A percentile compares a stretch with the other conserved stretches of the same genome.
phyloP scores from a whole-genome alignment of 768 basidiomycete genomes.

The Sporobolomyces phaffii region DNA sequence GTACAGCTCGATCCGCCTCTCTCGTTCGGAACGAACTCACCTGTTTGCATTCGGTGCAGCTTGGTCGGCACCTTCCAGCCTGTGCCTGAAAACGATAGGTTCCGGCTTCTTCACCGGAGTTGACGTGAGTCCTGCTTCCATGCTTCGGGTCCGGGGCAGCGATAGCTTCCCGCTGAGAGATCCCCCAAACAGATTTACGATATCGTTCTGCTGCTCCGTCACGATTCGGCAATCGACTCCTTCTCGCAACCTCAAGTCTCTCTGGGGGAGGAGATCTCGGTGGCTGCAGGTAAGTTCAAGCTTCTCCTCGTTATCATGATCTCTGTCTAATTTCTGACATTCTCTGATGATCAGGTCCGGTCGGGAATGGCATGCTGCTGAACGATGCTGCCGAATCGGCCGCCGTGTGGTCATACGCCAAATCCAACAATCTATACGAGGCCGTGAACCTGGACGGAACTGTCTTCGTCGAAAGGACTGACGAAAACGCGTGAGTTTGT shows the following conservation, averaged over 20 bases:
- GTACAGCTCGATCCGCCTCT: too few species aligned
- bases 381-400: background rate
- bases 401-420: constrained; percentile 6
- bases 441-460: constrained; percentile 5
- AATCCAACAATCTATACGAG: background rate
- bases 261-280: constrained; percentile 5
- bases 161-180: too few species aligned
- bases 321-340: background rate
- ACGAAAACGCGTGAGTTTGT: constrained; percentile 23
- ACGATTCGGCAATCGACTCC: constrained; percentile 12
- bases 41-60: too few species aligned
- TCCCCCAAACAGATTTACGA: constrained; percentile 39
- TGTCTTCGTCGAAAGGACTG: constrained; percentile 18
- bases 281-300: constrained; percentile 19
- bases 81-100: constrained; percentile 14
- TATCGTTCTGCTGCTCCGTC: constrained; percentile 35
- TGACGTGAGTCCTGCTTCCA: background rate
- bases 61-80: constrained; percentile 21
- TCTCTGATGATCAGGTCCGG: too few species aligned
- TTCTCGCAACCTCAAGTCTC: constrained; percentile 9
- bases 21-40: too few species aligned
- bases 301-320: background rate
- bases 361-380: constrained; percentile 21
- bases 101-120: constrained; percentile 4
- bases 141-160: too few species aligned